Conservation (phyloP, 208 protist genomes). For the Balamuthia mandrillaris region DNA sequence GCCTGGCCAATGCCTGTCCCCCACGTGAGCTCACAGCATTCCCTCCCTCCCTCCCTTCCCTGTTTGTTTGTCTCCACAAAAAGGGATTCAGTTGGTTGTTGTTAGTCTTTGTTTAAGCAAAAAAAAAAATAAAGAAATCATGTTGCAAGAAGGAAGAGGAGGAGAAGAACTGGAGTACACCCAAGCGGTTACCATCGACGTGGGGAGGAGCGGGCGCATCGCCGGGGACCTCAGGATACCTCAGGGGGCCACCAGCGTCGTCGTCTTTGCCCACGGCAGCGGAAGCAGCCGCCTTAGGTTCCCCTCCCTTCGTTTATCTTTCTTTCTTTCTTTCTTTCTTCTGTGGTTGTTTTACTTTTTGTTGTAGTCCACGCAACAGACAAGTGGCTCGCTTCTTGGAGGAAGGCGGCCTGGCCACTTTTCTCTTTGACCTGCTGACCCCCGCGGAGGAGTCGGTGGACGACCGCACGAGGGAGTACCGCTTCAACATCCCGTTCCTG, state of each 20-base stretch:
- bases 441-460: conserved; percentile 26
- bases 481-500: conserved; percentile 38
- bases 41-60: too few species aligned
- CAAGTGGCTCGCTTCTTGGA: conserved; percentile 15
- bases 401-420: background rate
- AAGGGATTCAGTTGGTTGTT: too few species aligned
- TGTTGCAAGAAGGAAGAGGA: too few species aligned
- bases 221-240: conserved; percentile 18
- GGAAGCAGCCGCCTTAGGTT: conserved; percentile 17
- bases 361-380: background rate
- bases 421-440: conserved; percentile 40
- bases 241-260: background rate
- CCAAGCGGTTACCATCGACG: too few species aligned
- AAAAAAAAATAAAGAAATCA: too few species aligned
- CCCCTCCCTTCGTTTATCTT: background rate
- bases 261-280: conserved; percentile 39
- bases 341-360: background rate
- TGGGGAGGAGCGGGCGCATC: too few species aligned
- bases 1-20: too few species aligned
- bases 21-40: too few species aligned
- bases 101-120: too few species aligned
- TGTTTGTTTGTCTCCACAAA: too few species aligned
- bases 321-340: background rate
- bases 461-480: conserved; percentile 16
- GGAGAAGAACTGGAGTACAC: too few species aligned